A percentile compares a stretch with the other conserved stretches of the same genome.
Conservation (phyloP, 2,329 filamentous ascomycete species). For the Penicillium sp. region DNA sequence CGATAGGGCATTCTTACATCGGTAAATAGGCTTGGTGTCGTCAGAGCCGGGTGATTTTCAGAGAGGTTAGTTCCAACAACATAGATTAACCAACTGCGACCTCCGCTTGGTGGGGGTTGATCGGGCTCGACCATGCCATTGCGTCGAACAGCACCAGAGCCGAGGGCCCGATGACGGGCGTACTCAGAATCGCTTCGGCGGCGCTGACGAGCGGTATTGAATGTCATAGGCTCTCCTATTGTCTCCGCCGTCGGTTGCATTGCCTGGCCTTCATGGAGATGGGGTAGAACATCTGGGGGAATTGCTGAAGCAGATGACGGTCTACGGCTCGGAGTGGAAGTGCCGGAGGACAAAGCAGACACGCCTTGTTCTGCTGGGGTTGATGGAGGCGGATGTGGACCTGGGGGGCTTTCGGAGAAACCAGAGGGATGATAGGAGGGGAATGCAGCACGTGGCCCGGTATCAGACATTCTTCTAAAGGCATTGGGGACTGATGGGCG, state of each 20-base stretch:
- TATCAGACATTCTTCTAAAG: conserved; percentile 35
- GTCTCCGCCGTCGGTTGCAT: conserved; percentile 39
- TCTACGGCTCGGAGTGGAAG: conserved; percentile 49
- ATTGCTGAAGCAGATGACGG: conserved; percentile 49
- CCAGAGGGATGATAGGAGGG: conserved; percentile 42
- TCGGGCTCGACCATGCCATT: conserved; percentile 65
- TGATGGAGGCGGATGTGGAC: conserved; percentile 61
- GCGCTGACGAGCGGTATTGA: conserved; percentile 50
- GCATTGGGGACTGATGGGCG: conserved; percentile 47
- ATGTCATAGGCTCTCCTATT: conserved; percentile 43
- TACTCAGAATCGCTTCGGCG: conserved; percentile 60
- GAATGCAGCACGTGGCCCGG: conserved; percentile 26
- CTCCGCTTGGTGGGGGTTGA: conserved; percentile 47
- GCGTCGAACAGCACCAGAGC: conserved; percentile 60
- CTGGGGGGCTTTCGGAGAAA: conserved; percentile 55
- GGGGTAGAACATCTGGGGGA: conserved; percentile 37
- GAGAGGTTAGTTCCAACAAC: conserved; percentile 68
- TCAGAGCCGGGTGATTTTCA: conserved; percentile 67
- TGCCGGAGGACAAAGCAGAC: conserved; percentile 54
- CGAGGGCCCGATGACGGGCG: conserved; percentile 54
- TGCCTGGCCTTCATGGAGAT: conserved; percentile 39
- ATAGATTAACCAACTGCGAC: conserved; percentile 70
- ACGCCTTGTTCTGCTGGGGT: conserved; percentile 61
- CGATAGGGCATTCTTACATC: conserved; percentile 50
- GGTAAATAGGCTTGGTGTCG: conserved; percentile 67